phyloP scores from a whole-genome alignment of 2,329 filamentous ascomycete genomes.

The Cercospora berteroae region DNA sequence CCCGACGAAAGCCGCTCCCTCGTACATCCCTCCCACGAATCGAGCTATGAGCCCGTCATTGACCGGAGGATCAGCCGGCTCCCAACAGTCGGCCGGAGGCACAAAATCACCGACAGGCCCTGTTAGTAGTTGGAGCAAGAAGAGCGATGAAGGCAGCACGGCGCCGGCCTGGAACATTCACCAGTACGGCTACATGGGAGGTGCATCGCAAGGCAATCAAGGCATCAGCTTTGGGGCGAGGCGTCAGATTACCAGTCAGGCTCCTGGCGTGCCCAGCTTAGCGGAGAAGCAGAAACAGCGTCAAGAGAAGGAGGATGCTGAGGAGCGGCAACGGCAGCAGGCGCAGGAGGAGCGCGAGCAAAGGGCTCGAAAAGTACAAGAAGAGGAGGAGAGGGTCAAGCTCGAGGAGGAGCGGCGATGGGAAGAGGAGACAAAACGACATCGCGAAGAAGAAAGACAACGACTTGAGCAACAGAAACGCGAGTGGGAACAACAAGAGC shows the following conservation, averaged over 20 bases:
- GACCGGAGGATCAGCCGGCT: constrained; percentile 58
- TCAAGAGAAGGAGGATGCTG: constrained; percentile 56
- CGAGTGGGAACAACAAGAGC: constrained; percentile 75
- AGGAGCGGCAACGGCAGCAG: constrained; percentile 50
- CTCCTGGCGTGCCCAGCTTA: constrained; percentile 73
- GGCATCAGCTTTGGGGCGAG: constrained; percentile 89
- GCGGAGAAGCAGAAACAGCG: constrained; percentile 77
- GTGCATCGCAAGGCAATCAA: constrained; percentile 91
- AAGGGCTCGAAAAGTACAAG: constrained; percentile 49
- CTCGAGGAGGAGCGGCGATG: constrained; percentile 64
- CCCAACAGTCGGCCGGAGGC: constrained; percentile 42
- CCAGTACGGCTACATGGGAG: constrained; percentile 97
- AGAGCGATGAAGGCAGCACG: constrained; percentile 74
- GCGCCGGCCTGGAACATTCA: constrained; percentile 96
- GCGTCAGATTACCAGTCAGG: constrained; percentile 84
- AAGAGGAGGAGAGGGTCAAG: constrained; percentile 63
- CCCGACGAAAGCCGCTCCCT: constrained; percentile 32
- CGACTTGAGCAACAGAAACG: constrained; percentile 66
- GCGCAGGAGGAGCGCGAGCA: constrained; percentile 53
- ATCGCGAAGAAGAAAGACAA: constrained; percentile 58
- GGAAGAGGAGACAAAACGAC: constrained; percentile 62
- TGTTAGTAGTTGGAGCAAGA: constrained; percentile 91
- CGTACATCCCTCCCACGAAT: constrained; percentile 28
- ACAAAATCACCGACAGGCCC: constrained; percentile 47
- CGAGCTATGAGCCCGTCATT: constrained; percentile 47